Percentiles rank a stretch among this genome's conserved stretches.
Conservation (phyloP, 140 eudicot species). For the Oenanthe javanica region DNA sequence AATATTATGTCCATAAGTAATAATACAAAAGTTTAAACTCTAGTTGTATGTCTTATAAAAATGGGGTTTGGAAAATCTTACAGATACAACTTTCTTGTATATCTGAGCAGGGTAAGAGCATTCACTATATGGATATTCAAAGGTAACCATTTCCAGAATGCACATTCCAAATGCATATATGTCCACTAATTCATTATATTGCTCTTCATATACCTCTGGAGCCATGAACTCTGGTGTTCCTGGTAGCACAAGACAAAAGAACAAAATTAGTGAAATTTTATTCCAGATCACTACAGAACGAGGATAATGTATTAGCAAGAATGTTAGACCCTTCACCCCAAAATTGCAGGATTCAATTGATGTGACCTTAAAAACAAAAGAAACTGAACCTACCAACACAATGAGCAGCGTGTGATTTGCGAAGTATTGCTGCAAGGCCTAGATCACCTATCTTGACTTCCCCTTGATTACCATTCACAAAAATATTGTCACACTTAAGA, state of each 20-base stretch:
- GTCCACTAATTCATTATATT: slow-evolving; percentile 72
- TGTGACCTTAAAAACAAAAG: neutral
- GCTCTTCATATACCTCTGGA: slow-evolving; percentile 79
- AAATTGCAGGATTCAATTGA: neutral
- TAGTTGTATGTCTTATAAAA: neutral
- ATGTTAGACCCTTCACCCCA: neutral
- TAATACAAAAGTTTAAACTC: neutral
- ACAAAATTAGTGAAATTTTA: neutral
- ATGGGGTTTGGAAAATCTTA: slow-evolving; percentile 24
- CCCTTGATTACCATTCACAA: slow-evolving; percentile 69
- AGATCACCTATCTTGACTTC: slow-evolving; percentile 83
- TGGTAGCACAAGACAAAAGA: slow-evolving; percentile 16
- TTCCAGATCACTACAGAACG: neutral
- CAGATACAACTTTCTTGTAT: slow-evolving; percentile 77
- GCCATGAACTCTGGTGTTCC: slow-evolving; percentile 97
- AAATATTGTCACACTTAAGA: slow-evolving; percentile 75
- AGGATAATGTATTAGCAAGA: no score
- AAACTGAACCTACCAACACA: slow-evolving; percentile 51
- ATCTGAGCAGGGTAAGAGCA: slow-evolving; percentile 77
- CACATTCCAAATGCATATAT: slow-evolving; percentile 92
- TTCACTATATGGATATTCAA: slow-evolving; percentile 79
- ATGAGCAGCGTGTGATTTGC: slow-evolving; percentile 70
- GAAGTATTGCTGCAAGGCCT: slow-evolving; percentile 73
- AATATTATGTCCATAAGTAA: neutral
- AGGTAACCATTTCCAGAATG: slow-evolving; percentile 79